Evolutionary conservation across 202 grass and related monocot species (phyloP).

Genomic region (Panicum virgatum): DNA sequence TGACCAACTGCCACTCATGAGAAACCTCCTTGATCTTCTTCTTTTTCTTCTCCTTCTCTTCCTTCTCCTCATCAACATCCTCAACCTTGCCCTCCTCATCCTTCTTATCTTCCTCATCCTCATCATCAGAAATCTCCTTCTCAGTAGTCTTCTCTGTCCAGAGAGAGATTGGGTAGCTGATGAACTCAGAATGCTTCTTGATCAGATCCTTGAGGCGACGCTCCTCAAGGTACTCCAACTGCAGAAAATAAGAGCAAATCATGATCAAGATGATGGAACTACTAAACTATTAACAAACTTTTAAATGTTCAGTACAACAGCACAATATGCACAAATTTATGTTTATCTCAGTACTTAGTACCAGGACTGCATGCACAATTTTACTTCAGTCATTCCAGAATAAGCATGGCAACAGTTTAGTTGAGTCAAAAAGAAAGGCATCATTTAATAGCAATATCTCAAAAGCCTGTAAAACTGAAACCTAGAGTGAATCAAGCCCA

Average conservation of each 20-base stretch:
- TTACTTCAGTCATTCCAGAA: too few species aligned
- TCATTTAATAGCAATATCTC: not conserved
- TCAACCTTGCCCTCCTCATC: constrained; percentile 96
- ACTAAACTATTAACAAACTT: not conserved
- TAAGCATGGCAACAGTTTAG: too few species aligned
- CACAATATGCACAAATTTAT: too few species aligned
- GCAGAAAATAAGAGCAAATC: not conserved
- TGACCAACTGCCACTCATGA: constrained; percentile 81
- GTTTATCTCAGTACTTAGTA: not conserved
- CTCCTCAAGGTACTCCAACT: constrained; percentile 94
- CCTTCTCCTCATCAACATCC: constrained; percentile 92
- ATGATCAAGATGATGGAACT: not conserved
- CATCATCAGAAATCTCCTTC: constrained; percentile 97
- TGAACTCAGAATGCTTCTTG: constrained; percentile 98
- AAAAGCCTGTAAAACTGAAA: not conserved
- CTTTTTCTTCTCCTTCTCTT: constrained; percentile 97
- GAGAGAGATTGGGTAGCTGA: constrained; percentile 94
- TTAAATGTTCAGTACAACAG: not conserved
- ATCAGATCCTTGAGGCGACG: constrained; percentile 86
- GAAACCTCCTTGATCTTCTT: constrained; percentile 99
- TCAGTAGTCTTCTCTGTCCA: constrained; percentile 97
- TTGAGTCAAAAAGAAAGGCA: too few species aligned
- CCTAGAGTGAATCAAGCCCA: not conserved
- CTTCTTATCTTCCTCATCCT: constrained; percentile 95
- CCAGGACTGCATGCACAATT: too few species aligned